These are phyloP conservation scores for Fusarium cicatricum DNA, from an alignment of 2,329 filamentous ascomycete species.

Conservation along the genomic window DNA sequence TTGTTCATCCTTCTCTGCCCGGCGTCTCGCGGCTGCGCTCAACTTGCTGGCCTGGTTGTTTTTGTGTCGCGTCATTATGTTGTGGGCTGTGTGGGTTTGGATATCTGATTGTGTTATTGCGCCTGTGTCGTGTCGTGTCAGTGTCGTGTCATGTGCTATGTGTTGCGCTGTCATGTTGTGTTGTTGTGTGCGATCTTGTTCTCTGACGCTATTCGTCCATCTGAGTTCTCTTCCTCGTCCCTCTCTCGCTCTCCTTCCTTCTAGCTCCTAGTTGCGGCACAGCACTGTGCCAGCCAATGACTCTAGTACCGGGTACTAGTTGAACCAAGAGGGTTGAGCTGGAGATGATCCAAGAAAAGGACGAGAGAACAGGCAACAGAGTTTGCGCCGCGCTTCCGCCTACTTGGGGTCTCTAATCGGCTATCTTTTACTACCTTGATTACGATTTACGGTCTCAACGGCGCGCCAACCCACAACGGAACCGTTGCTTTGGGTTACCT, in stretches of 20 bases:
- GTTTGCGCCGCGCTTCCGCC: conserved; percentile 35
- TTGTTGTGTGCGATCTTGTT: conserved; percentile 32
- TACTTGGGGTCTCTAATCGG: conserved; percentile 21
- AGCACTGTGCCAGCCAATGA: conserved; percentile 31
- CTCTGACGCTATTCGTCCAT: conserved; percentile 30
- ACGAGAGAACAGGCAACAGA: conserved; percentile 26
- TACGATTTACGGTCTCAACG: conserved; percentile 24
- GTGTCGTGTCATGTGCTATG: conserved; percentile 37
- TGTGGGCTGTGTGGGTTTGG: conserved; percentile 20
- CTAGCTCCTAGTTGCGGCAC: conserved; percentile 35
- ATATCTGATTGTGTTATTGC: conserved; percentile 31
- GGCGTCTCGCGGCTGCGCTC: conserved; percentile 26
- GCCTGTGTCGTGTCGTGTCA: conserved; percentile 33
- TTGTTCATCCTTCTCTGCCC: conserved; percentile 14
- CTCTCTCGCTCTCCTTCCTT: conserved; percentile 33
- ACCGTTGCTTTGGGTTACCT: conserved; percentile 32
- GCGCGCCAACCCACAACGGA: conserved; percentile 29
- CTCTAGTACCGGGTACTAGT: conserved; percentile 30
- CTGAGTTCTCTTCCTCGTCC: conserved; percentile 17
- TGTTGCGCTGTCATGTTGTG: conserved; percentile 37
- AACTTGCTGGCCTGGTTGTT: conserved; percentile 8
- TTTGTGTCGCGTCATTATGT: conserved; percentile 31
- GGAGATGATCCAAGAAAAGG: conserved; percentile 12
- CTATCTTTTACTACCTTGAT: conserved; percentile 8
- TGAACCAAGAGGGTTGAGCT: conserved; percentile 2